Evolutionary conservation across 148 eudicot genomes (phyloP).

Genomic region (Fagopyrum tataricum): DNA sequence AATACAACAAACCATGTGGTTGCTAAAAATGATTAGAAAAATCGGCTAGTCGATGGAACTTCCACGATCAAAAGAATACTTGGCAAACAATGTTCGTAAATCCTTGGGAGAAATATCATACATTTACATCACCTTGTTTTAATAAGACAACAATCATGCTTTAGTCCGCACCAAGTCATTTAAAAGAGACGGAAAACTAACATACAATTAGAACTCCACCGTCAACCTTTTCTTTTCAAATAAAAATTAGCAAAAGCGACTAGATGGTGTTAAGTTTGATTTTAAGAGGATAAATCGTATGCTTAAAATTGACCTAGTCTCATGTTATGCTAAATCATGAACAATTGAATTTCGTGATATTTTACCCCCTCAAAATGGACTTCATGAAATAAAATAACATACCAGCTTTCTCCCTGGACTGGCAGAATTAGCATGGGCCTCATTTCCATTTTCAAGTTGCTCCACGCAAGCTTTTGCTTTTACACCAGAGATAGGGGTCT

Average conservation of each 20-base stretch:
- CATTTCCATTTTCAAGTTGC: constrained; percentile 1
- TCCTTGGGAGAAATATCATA: neutral
- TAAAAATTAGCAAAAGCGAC: neutral
- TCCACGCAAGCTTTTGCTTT: neutral
- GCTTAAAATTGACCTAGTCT: neutral
- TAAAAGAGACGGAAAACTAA: neutral
- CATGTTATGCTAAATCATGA: neutral
- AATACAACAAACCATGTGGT: neutral
- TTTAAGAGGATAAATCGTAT: neutral
- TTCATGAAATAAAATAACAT: neutral
- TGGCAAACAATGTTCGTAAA: constrained; percentile 2
- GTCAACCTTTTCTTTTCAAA: neutral
- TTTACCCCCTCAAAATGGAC: neutral
- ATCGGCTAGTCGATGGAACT: neutral
- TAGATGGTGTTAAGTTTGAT: neutral
- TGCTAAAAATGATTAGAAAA: neutral
- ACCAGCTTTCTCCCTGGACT: neutral
- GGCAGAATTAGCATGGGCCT: neutral
- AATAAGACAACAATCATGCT: neutral
- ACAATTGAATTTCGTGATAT: neutral
- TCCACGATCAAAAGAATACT: neutral
- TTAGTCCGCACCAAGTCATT: neutral
- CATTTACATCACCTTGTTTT: neutral
- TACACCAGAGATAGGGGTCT: neutral
- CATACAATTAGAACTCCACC: neutral